phyloP scores from a whole-genome alignment of 2,329 filamentous ascomycete genomes.

The Cryphonectria carpinicola region DNA sequence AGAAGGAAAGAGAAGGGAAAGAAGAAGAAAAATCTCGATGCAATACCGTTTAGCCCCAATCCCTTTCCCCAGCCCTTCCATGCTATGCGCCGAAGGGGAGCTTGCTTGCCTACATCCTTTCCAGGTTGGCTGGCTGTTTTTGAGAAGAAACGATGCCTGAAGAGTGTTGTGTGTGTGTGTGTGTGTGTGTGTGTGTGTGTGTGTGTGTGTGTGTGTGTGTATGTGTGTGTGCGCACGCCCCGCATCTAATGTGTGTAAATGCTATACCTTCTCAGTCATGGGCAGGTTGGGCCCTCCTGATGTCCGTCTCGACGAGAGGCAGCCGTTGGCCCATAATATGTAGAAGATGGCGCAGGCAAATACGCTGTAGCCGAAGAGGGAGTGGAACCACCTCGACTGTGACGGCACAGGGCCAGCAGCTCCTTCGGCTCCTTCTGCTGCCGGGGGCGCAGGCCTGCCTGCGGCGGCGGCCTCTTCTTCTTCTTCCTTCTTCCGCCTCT shows the following conservation, averaged over 20 bases:
- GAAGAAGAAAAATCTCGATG: background rate
- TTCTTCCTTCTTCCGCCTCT: constrained; percentile 31
- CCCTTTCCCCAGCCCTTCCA: background rate
- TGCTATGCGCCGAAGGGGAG: background rate
- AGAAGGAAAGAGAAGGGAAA: too few species aligned
- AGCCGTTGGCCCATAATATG: constrained; percentile 17
- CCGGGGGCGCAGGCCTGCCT: constrained; percentile 23
- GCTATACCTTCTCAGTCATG: constrained; percentile 8
- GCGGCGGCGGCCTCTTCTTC: constrained; percentile 27
- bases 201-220: too few species aligned
- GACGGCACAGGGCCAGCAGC: background rate
- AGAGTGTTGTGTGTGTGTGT: background rate
- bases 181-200: background rate
- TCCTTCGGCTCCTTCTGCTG: background rate
- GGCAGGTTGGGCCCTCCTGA: background rate
- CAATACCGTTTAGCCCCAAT: background rate
- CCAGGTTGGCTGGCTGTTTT: background rate
- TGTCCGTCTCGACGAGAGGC: background rate
- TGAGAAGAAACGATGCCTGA: background rate
- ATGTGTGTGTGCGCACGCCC: background rate
- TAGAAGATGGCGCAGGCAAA: constrained; percentile 9
- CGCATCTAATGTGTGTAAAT: background rate
- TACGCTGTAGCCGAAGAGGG: constrained; percentile 8
- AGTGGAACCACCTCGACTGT: constrained; percentile 12
- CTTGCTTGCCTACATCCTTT: background rate